These are phyloP conservation scores for Heterobasidion parviporum DNA, from an alignment of 1,284 basidiomycete species.

Conservation along the genomic window DNA sequence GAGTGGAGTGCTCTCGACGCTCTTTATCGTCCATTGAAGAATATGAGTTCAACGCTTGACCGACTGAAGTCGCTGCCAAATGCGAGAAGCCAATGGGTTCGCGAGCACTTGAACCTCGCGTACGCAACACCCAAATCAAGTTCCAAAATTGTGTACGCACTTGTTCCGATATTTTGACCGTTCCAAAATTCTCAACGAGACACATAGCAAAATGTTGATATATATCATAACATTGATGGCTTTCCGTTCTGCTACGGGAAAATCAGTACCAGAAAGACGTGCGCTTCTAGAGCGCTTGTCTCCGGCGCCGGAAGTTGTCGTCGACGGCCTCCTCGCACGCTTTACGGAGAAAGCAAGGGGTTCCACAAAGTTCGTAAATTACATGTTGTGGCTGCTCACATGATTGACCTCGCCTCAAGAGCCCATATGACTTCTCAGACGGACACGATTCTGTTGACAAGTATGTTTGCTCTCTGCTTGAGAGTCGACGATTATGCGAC, in stretches of 20 bases:
- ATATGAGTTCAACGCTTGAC: slow-evolving; percentile 39
- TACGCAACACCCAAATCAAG: slow-evolving; percentile 39
- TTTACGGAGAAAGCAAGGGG: slow-evolving; percentile 72
- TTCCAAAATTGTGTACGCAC: slow-evolving; percentile 48
- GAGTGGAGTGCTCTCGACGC: slow-evolving; percentile 64
- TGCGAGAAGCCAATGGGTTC: slow-evolving; percentile 61
- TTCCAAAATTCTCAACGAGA: not conserved
- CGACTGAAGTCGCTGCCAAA: slow-evolving; percentile 53
- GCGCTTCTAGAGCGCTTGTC: slow-evolving; percentile 47
- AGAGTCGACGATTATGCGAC: slow-evolving; percentile 70
- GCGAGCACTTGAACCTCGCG: slow-evolving; percentile 41
- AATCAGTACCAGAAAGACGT: slow-evolving; percentile 40
- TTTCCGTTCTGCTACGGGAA: slow-evolving; percentile 37
- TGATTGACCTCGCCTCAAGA: slow-evolving; percentile 27
- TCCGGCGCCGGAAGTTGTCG: slow-evolving; percentile 51
- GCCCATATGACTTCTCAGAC: slow-evolving; percentile 62
- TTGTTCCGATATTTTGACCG: not conserved
- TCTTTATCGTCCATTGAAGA: slow-evolving; percentile 39
- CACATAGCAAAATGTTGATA: slow-evolving; percentile 59
- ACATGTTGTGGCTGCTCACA: not conserved
- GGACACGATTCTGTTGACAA: slow-evolving; percentile 64
- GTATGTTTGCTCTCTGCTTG: slow-evolving; percentile 76
- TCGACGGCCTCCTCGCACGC: slow-evolving; percentile 69
- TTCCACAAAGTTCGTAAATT: slow-evolving; percentile 39
- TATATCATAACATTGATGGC: slow-evolving; percentile 75